phyloP scores from a whole-genome alignment of 495 filamentous ascomycete genomes.

The Penicillium turbatum region DNA sequence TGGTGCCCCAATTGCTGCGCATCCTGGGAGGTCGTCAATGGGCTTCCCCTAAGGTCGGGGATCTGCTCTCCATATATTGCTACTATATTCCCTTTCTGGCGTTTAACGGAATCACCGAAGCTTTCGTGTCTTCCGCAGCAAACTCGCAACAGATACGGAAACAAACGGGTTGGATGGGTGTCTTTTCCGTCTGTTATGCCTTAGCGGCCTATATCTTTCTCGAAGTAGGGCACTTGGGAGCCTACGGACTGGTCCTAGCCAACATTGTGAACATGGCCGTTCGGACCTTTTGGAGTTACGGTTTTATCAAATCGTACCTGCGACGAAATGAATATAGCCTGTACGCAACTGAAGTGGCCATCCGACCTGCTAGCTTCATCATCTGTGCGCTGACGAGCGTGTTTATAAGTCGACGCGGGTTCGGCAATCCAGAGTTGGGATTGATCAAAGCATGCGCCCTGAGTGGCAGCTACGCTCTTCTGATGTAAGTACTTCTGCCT shows the following conservation, averaged over 20 bases:
- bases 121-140: conserved; percentile 85
- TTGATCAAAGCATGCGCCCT: conserved; percentile 48
- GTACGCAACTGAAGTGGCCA: conserved; percentile 21
- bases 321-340: conserved; percentile 29
- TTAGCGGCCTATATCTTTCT: conserved; percentile 67
- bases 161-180: conserved; percentile 79
- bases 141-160: conserved; percentile 60
- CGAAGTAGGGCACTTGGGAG: conserved; percentile 60
- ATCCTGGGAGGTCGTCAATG: conserved; percentile 72
- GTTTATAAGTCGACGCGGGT: conserved; percentile 24
- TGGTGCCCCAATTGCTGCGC: conserved; percentile 65
- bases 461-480: conserved; percentile 48
- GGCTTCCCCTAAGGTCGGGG: conserved; percentile 56
- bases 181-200: conserved; percentile 70
- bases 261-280: conserved; percentile 83
- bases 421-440: conserved; percentile 26
- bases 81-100: conserved; percentile 91
- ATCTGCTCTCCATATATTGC: conserved; percentile 76
- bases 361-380: conserved; percentile 30
- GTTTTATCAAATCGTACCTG: conserved; percentile 68
- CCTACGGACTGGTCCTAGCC: conserved; percentile 73
- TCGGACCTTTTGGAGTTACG: conserved; percentile 72
- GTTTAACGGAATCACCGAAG: conserved; percentile 86
- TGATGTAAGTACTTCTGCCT: conserved; percentile 52
- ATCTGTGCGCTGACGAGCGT: conserved; percentile 31